Base-by-base conservation (phyloP, 306 rosid species). In the Trifolium repens region DNA sequence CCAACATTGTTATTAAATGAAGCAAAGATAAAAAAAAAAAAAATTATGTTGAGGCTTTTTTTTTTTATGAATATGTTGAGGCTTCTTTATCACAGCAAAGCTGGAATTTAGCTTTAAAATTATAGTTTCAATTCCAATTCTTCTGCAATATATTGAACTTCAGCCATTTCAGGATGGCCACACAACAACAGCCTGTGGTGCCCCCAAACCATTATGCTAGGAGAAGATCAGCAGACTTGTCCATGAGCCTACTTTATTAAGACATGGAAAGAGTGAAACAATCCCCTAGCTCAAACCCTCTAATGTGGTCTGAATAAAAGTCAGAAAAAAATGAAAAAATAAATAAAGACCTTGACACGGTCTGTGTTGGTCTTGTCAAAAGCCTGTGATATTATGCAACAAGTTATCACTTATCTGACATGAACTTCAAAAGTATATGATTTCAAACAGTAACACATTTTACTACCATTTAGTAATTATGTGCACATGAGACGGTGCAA, bases 401-500 rank as follows among this genome's bases (percentile, higher is more conserved):
- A 79, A 43, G 34, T 44, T 65, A 64, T 63, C 70, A 30, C 22
- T 44, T 57, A 63, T 61, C 60, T 17, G 15, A 50, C 16, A 72
- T 72, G 26, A 52, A 42, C 24, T 47, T 69, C 37, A 39, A 79
- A 64, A 74, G 46, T 46, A 66, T 62, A 63, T 76, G 71, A 62
- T 80, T 61, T 44, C 55, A 61, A 76, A 52, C 57, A 42, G 24
- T 0, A 17, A 19, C 34, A 44, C 27, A 66, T 15, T 54, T 53
- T 77, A 63, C 60, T 69, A 7, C 62, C 26, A 22, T 73, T 60
- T 27, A 19, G 65, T 47, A 73, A 35, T 54, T 42, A 69, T 68
- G 22, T 68, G 27, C 50, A 66, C 49, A 59, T 71, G 80, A 62
- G 52, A 44, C 60, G 34, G 79, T 70, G 67, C 78, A 53, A 78